These are phyloP conservation scores for Colletotrichum siamense DNA, from an alignment of 2,329 filamentous ascomycete species.

Conservation along the genomic window DNA sequence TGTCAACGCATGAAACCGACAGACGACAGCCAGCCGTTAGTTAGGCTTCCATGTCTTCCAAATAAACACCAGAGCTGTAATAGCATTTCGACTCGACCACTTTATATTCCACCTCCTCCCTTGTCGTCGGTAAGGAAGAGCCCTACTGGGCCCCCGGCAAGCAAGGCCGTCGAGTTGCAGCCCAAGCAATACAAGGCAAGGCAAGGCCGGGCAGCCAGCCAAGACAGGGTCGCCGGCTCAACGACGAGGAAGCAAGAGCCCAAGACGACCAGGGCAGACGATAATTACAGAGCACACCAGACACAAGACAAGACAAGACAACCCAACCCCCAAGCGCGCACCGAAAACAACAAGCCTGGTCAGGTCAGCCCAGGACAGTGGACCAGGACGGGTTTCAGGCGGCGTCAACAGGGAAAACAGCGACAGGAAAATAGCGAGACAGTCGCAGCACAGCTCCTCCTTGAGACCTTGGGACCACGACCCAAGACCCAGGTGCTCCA, in stretches of 20 bases:
- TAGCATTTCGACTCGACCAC: not conserved
- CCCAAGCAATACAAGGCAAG: not conserved
- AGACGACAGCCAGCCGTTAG: not conserved
- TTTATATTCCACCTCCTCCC: not conserved
- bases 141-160: not conserved
- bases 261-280: not conserved
- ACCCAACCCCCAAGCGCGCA: not conserved
- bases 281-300: not conserved
- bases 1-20: not conserved
- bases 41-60: not conserved
- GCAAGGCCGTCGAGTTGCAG: not conserved
- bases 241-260: not conserved
- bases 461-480: not conserved
- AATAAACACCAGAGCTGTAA: not conserved
- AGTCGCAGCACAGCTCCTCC: constrained; percentile 1
- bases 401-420: constrained; percentile 14
- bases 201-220: not conserved
- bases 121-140: not conserved
- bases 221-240: not conserved
- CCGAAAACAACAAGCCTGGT: not conserved
- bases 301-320: not conserved
- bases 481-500: not conserved
- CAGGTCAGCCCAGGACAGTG: constrained; percentile 15
- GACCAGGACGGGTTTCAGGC: constrained; percentile 19
- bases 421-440: not conserved